Conservation (phyloP, 192 early-diverging fungal genomes). For the Coemansia sp. region DNA sequence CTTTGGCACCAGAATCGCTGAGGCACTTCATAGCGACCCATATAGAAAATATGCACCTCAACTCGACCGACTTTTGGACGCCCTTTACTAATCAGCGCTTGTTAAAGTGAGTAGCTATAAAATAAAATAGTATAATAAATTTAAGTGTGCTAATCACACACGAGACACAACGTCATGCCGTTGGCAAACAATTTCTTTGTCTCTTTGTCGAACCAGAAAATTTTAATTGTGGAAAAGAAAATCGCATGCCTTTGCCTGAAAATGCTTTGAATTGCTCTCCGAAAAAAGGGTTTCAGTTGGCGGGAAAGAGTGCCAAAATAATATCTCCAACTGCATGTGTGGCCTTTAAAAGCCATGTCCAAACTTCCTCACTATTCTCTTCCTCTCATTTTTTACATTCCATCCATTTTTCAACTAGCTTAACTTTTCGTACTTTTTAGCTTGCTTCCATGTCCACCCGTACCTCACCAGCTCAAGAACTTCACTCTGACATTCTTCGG, state of each 20-base stretch:
- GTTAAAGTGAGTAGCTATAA: no score
- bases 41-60: not conserved
- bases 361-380: not conserved
- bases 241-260: no score
- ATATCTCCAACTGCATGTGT: not conserved
- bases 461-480: not conserved
- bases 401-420: not conserved
- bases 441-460: not conserved
- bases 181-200: no score
- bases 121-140: no score
- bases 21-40: not conserved
- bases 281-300: no score
- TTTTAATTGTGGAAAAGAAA: no score
- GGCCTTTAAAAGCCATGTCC: not conserved
- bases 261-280: no score
- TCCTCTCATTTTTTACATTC: not conserved
- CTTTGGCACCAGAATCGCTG: not conserved
- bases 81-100: not conserved
- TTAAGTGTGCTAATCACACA: no score
- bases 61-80: not conserved
- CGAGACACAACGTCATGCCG: no score
- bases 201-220: no score
- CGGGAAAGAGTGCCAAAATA: no score
- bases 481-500: not conserved
- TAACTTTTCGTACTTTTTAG: not conserved